Evolutionary conservation across 164 flowering plant genomes (phyloP).

Genomic region (Malania oleifera): DNA sequence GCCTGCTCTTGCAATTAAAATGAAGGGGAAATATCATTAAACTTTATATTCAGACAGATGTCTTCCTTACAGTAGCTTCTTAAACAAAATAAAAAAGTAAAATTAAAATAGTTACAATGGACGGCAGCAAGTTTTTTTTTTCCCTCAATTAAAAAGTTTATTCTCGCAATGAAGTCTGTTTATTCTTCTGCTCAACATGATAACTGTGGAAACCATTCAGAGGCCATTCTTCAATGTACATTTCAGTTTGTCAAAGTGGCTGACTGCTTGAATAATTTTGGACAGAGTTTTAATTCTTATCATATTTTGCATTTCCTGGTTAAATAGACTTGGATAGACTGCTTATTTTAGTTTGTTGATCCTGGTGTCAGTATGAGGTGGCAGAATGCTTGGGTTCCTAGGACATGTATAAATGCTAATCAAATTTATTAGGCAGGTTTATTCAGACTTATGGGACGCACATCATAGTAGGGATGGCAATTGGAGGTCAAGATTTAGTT

Average conservation of each 20-base stretch:
- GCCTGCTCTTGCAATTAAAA: no score
- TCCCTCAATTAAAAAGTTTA: no score
- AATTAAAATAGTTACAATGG: no score
- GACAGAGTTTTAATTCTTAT: background rate
- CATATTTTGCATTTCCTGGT: background rate
- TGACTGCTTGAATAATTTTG: background rate
- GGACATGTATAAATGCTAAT: conserved; percentile 10
- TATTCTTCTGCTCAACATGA: no score
- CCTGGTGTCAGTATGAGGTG: background rate
- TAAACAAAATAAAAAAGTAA: no score
- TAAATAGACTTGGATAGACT: background rate
- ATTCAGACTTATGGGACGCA: conserved; percentile 85
- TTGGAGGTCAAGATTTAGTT: conserved; percentile 86
- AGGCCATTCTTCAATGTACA: no score
- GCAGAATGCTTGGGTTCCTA: background rate
- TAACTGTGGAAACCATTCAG: no score
- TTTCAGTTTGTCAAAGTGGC: background rate
- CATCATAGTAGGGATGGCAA: conserved; percentile 71
- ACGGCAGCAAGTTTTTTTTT: no score
- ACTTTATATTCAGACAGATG: no score
- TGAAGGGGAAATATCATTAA: no score
- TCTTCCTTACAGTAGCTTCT: no score
- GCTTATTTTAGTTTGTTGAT: background rate
- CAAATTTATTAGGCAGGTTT: conserved; percentile 49
- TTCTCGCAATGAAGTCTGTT: no score